Base-by-base conservation (phyloP, 2,329 filamentous ascomycete genomes). In the Rhinocladiella similis region DNA sequence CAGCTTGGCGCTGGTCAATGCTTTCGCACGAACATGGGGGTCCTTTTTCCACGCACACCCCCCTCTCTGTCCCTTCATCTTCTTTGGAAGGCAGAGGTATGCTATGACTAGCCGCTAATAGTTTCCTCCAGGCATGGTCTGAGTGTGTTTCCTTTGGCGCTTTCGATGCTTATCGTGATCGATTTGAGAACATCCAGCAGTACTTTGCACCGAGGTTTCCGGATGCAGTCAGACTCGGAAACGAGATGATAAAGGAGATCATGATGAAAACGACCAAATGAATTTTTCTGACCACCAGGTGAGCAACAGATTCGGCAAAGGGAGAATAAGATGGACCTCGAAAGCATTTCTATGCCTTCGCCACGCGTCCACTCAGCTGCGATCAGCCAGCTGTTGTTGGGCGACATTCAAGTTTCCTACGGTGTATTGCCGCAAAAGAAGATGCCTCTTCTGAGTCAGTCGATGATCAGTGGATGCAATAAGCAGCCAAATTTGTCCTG, bases 181-280 rank as follows among this genome's bases (percentile, higher is more conserved):
- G 95, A 56, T 99, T 99, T 69, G 85, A 94, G 69, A 86, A 85
- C 64, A 96, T 95, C 50, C 92, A 97, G 73, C 79, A 79, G 62
- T 99, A 96, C 77, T 99, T 99, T 73, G 86, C 91, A 70, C 91
- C 91, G 1, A 79, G 93, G 29, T 97, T 99, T 69, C 84, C 85
- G 1, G 92, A 95, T 70, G 94, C 94, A 5, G 90, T 87, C 50
- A 85, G 87, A 66, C 78, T 99, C 36, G 94, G 94, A 2, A 96
- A 97, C 70, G 88, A 92, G 71, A 99, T 99, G 94, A 95, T 99
- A 74, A 91, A 88, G 78, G 94, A 91, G 43, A 94, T 99, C 67
- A 75, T 97, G 65, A 89, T 93, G 75, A 93, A 90, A 72, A 88
- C 87, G 20, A 68, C 67, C 29, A 58, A 62, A 13, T 60, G 58